These are phyloP conservation scores for Austroboletus sp. DNA, from an alignment of 1,284 basidiomycete genomes.

Conservation along the genomic window DNA sequence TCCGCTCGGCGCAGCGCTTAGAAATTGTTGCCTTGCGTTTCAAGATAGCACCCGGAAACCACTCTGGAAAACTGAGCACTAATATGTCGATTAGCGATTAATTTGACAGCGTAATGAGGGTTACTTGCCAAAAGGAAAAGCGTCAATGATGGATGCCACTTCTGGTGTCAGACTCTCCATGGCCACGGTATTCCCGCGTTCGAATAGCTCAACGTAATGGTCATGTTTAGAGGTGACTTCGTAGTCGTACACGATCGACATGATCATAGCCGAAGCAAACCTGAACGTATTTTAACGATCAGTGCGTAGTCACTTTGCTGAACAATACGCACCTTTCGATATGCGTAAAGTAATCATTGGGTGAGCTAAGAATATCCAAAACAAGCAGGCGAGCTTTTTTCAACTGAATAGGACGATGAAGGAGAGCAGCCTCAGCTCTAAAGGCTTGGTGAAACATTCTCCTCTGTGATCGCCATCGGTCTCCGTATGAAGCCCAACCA, in stretches of 20 bases:
- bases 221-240: constrained; percentile 15
- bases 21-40: constrained; percentile 15
- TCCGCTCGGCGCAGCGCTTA: constrained; percentile 9
- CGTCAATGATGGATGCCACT: constrained; percentile 9
- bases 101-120: not conserved
- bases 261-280: constrained; percentile 19
- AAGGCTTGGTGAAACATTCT: constrained; percentile 28
- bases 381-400: constrained; percentile 19
- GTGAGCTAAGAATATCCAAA: constrained; percentile 15
- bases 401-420: constrained; percentile 19
- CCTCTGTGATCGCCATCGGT: constrained; percentile 23
- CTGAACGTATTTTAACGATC: constrained; percentile 1
- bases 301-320: no score
- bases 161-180: constrained; percentile 19
- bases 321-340: constrained; percentile 13
- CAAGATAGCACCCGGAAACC: constrained; percentile 21
- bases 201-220: constrained; percentile 17
- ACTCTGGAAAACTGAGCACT: constrained; percentile 25
- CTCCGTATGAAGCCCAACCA: constrained; percentile 16
- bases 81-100: not conserved
- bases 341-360: constrained; percentile 16
- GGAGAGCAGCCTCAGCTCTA: constrained; percentile 14
- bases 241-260: constrained; percentile 27
- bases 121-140: constrained; percentile 21
- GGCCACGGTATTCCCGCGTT: constrained; percentile 13